These are phyloP conservation scores for Barnettozyma hawaiiensis DNA, from an alignment of 1,139 yeast species.

Conservation along the genomic window DNA sequence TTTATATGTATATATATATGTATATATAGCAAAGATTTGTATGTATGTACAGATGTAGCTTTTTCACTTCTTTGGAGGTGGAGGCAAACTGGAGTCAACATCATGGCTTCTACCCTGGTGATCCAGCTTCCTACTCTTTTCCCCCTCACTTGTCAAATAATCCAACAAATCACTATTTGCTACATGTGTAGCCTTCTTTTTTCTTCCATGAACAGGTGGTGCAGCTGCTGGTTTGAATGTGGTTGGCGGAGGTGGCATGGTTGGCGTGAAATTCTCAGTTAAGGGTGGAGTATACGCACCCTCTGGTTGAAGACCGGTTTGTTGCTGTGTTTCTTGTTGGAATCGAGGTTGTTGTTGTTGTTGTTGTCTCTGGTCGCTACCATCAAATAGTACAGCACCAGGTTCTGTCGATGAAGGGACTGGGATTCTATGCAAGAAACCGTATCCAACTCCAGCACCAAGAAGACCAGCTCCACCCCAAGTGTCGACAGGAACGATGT, in stretches of 20 bases:
- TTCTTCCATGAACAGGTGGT: constrained; percentile 27
- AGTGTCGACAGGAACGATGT: constrained; percentile 55
- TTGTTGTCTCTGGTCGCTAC: not conserved
- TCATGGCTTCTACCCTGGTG: constrained; percentile 13
- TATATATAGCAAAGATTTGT: no score
- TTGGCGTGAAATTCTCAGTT: not conserved
- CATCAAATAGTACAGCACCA: constrained; percentile 25
- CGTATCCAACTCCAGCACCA: constrained; percentile 96
- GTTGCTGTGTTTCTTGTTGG: not conserved
- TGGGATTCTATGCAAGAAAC: constrained; percentile 82
- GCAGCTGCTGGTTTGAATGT: constrained; percentile 5
- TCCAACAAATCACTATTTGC: constrained; percentile 26
- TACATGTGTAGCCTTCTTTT: constrained; percentile 21
- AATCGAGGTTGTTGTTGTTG: not conserved
- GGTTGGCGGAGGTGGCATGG: not conserved
- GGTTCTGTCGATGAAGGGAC: constrained; percentile 21
- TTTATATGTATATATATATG: no score
- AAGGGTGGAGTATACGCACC: not conserved
- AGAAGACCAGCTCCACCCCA: constrained; percentile 73
- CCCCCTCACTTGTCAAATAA: constrained; percentile 34
- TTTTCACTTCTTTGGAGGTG: constrained; percentile 26
- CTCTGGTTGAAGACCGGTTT: not conserved
- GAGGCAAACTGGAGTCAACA: constrained; percentile 16
- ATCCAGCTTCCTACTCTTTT: constrained; percentile 28
- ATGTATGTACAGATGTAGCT: no score